These are phyloP conservation scores for Brachypodium distachyon DNA, from an alignment of 202 grass and related monocot species.

Conservation along the genomic window DNA sequence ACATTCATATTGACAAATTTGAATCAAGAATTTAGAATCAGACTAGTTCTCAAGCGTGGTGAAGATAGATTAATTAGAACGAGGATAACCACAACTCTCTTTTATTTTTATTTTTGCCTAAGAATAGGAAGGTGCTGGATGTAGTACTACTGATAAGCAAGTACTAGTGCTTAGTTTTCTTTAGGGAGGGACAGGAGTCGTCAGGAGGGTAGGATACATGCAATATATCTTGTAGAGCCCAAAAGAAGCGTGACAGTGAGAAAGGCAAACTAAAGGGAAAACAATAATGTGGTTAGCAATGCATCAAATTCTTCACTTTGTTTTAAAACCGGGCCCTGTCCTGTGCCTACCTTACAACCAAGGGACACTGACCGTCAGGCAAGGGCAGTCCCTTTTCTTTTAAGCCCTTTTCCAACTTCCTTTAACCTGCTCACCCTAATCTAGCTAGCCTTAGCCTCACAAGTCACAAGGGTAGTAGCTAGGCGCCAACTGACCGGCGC, in stretches of 20 bases:
- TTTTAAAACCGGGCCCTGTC: constrained; percentile 10
- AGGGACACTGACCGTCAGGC: neutral
- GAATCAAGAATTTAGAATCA: too few species aligned
- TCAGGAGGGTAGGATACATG: neutral
- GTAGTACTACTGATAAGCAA: neutral
- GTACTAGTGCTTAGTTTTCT: neutral
- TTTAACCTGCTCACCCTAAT: neutral
- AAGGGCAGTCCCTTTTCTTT: neutral
- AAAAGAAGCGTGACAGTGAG: neutral
- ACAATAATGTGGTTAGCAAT: constrained; percentile 23
- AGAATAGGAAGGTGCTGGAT: too few species aligned
- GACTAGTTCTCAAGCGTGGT: neutral
- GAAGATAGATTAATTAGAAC: neutral
- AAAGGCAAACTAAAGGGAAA: neutral
- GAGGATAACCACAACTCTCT: too few species aligned
- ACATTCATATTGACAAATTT: too few species aligned
- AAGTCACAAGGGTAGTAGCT: neutral
- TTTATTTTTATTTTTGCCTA: too few species aligned
- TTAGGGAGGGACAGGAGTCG: neutral
- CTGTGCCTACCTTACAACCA: constrained; percentile 47
- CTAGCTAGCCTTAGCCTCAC: neutral
- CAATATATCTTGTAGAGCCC: neutral
- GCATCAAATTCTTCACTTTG: neutral
- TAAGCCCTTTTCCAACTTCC: neutral
- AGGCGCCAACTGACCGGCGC: neutral